Base-by-base conservation (phyloP, 495 filamentous ascomycete species). In the Talaromyces ruber region DNA sequence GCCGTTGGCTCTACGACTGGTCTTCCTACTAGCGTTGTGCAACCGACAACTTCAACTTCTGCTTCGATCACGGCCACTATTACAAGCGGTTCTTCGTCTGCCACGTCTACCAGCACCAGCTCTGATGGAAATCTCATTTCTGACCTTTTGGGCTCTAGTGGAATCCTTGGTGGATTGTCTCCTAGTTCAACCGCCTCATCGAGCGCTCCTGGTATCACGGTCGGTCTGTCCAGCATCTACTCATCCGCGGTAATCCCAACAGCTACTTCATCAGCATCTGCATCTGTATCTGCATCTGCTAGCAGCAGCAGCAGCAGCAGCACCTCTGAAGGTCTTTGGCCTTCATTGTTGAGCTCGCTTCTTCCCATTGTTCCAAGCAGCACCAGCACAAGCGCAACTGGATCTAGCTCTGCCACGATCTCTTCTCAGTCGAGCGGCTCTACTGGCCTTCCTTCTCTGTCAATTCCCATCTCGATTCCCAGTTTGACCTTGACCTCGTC, bases 221-320 rank as follows among this genome's bases (percentile, higher is more conserved):
- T 62, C 29, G 62, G 62, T 29, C 29, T 65, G 4, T 67, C 65
- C 5, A 68, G 61, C 32, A 55, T 64, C 39, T 59, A 63, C 21
- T 64, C 67, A 14, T 56, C 61, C 47, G 58, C 60, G 6, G 58
- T 70, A n/a, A 50, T 63, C 39, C 56, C 66, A 34, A 65, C 63
- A 34, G 58, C 66, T 22, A 61, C 65, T 45, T 55, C 62, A 2
- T 45, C 63, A 28, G 37, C 63, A 21, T 45, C 63, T 26, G 29
- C 34, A 25, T 24, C 61, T 22, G 45, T 47, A 45, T 43, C 58
- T 47, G 34, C 30, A 3, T 37, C 56, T 7, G 29, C 22, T 25
- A 59, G 25, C 24, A 59, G 30, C 57, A 57, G 45, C 45, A 50
- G 30, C 30, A 32, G 30, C 30, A 59, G 7, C n/a, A 59, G 30